Conservation (phyloP, 768 basidiomycete species). For the Rubroboletus satanas region DNA sequence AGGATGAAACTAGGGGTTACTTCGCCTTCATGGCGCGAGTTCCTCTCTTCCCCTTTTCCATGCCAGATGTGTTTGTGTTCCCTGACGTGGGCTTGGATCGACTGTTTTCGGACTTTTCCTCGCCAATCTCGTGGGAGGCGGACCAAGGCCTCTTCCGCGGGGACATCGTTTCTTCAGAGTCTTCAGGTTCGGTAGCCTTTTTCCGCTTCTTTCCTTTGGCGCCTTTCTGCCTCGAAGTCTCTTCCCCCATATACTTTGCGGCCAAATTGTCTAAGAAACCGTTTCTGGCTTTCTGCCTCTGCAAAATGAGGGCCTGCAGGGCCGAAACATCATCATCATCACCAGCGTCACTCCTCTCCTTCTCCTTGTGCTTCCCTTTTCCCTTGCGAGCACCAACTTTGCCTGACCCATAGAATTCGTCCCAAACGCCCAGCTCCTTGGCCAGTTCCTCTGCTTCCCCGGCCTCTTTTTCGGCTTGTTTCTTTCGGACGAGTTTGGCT, state of each 20-base stretch:
- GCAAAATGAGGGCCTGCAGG: constrained; percentile 78
- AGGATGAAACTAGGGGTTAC: constrained; percentile 9
- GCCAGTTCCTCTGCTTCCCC: constrained; percentile 80
- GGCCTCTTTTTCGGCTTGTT: constrained; percentile 74
- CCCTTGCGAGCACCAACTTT: constrained; percentile 57
- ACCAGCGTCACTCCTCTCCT: constrained; percentile 33
- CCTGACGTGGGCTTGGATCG: constrained; percentile 57
- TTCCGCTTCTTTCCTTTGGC: constrained; percentile 53
- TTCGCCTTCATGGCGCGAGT: constrained; percentile 36
- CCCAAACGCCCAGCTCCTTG: constrained; percentile 89
- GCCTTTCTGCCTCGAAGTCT: constrained; percentile 35
- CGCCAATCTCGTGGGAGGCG: constrained; percentile 55
- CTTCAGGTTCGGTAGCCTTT: constrained; percentile 31
- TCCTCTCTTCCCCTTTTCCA: constrained; percentile 27
- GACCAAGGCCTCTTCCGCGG: constrained; percentile 50
- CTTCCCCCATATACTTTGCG: constrained; percentile 55
- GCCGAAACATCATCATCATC: constrained; percentile 62
- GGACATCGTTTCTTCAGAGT: constrained; percentile 37
- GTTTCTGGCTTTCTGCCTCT: constrained; percentile 66
- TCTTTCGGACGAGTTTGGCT: constrained; percentile 67
- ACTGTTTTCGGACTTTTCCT: constrained; percentile 59
- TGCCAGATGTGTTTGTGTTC: constrained; percentile 34
- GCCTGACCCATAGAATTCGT: constrained; percentile 83
- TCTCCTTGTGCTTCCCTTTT: constrained; percentile 47
- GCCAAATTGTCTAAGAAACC: constrained; percentile 74